Conservation (phyloP, 176 grass and related monocot species). For the Cenchrus americanus region DNA sequence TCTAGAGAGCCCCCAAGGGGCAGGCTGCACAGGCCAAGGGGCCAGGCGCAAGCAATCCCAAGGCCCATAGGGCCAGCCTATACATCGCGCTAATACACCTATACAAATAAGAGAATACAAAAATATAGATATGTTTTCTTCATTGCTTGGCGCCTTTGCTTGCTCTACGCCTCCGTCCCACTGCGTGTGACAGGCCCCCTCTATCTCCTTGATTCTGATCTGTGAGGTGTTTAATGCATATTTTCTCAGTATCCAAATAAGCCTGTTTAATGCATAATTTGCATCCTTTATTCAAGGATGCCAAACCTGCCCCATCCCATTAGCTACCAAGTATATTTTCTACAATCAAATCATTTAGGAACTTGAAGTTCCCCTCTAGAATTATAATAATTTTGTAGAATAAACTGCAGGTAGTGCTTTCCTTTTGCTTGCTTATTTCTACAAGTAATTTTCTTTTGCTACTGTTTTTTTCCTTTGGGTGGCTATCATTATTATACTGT, state of each 20-base stretch:
- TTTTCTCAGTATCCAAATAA: neutral
- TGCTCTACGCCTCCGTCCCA: too few species aligned
- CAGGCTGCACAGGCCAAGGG: too few species aligned
- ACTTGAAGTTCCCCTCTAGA: neutral
- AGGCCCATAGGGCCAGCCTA: too few species aligned
- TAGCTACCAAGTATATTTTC: neutral
- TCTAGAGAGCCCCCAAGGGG: too few species aligned
- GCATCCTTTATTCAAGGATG: neutral
- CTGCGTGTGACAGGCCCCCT: neutral
- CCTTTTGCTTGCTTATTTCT: neutral
- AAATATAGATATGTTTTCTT: neutral
- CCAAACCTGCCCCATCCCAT: neutral
- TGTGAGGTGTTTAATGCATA: neutral
- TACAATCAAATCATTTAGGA: neutral
- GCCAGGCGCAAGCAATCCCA: too few species aligned
- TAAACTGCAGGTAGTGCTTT: neutral
- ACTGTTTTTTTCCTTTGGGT: neutral
- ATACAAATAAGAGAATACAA: too few species aligned
- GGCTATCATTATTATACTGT: neutral
- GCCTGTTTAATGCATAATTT: neutral
- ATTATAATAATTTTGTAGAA: neutral
- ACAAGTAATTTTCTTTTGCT: conserved; percentile 15
- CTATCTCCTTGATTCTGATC: neutral
- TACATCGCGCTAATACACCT: too few species aligned
- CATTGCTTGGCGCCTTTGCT: too few species aligned